Conservation (phyloP, 2,329 filamentous ascomycete genomes). For the Aspergillus tubingensis region DNA sequence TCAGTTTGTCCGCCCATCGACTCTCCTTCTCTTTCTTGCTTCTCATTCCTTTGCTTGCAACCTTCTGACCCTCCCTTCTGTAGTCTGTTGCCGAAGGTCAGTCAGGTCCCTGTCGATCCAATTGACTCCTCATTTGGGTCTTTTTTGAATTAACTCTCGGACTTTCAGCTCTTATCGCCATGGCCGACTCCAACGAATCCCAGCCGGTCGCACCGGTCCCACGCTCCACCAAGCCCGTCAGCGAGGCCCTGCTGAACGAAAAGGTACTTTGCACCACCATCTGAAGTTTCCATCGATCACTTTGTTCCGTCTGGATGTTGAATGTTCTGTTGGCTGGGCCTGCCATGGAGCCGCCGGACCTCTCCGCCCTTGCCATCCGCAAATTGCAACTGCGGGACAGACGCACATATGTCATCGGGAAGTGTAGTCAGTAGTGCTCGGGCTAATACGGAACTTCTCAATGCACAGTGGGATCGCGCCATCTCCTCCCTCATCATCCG, state of each 20-base stretch:
- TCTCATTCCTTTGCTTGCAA: constrained; percentile 24
- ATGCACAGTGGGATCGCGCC: constrained; percentile 88
- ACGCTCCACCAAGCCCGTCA: constrained; percentile 76
- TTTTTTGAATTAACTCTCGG: constrained; percentile 18
- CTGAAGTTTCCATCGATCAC: neutral
- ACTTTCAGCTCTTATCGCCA: constrained; percentile 39
- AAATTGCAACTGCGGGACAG: constrained; percentile 3
- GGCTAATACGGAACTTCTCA: constrained; percentile 21
- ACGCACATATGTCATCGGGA: neutral
- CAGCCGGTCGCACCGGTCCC: constrained; percentile 68
- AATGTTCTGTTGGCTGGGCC: neutral
- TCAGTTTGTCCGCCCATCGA: constrained; percentile 14
- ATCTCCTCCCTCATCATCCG: constrained; percentile 97
- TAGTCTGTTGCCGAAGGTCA: constrained; percentile 18
- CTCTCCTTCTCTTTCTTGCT: constrained; percentile 22
- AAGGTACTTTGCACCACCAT: constrained; percentile 68
- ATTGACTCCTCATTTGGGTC: neutral
- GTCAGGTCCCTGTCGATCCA: constrained; percentile 8
- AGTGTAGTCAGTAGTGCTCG: neutral
- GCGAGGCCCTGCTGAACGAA: constrained; percentile 97
- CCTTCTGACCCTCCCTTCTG: constrained; percentile 18
- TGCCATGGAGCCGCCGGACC: neutral
- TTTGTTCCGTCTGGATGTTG: neutral
- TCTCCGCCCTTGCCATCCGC: neutral
- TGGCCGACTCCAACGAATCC: constrained; percentile 59